phyloP scores from a whole-genome alignment of 164 flowering plant species.

The Echeveria elegans region DNA sequence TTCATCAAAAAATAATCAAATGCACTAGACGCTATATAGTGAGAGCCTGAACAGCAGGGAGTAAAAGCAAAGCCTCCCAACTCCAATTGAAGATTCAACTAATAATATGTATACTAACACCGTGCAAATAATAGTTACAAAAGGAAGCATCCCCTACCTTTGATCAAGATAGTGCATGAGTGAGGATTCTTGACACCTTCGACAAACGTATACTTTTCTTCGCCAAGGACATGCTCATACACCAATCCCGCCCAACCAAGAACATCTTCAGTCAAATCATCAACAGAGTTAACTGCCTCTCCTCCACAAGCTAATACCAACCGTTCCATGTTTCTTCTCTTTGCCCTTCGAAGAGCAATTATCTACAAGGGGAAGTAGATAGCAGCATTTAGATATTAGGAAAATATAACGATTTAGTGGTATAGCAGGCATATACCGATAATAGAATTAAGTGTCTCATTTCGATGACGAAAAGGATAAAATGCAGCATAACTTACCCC shows the following conservation, averaged over 20 bases:
- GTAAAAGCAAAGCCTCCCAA: background rate
- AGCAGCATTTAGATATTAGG: background rate
- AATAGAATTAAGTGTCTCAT: background rate
- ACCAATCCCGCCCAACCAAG: slow-evolving; percentile 99
- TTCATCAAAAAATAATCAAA: slow-evolving; percentile 1
- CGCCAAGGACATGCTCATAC: slow-evolving; percentile 94
- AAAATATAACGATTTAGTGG: background rate
- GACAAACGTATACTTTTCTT: slow-evolving; percentile 93
- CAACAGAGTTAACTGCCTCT: slow-evolving; percentile 95
- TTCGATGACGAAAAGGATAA: background rate
- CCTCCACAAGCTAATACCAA: slow-evolving; percentile 97
- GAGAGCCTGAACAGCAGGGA: background rate
- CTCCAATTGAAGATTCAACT: background rate
- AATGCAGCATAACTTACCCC: slow-evolving; percentile 50
- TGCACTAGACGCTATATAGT: background rate
- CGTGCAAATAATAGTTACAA: background rate
- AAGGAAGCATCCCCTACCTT: slow-evolving; percentile 47
- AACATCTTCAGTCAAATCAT: slow-evolving; percentile 75
- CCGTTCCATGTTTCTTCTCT: slow-evolving; percentile 95
- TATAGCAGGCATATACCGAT: background rate
- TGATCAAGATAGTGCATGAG: slow-evolving; percentile 90
- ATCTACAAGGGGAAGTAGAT: slow-evolving; percentile 32
- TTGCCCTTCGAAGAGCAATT: slow-evolving; percentile 90
- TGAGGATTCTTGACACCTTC: slow-evolving; percentile 88
- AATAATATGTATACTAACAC: background rate